A percentile compares a stretch with the other conserved stretches of the same genome.
Conservation (phyloP, 75 land plant genomes). For the Pinus taeda region DNA sequence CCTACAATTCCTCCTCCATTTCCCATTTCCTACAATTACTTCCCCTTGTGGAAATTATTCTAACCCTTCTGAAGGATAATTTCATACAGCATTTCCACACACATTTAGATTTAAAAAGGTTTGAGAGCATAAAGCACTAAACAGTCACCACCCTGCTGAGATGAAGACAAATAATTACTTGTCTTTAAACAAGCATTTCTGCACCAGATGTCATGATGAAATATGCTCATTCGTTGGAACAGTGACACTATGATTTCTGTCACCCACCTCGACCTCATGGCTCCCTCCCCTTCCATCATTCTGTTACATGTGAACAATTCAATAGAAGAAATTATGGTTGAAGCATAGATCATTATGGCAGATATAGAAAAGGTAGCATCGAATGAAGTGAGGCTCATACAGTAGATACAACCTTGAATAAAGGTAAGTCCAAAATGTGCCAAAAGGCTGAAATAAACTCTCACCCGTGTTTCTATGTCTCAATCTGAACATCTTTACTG, state of each 20-base stretch:
- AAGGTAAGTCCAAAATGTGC: not conserved
- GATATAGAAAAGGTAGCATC: not conserved
- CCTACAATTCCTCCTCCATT: not conserved
- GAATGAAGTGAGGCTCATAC: not conserved
- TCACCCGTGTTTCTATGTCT: not conserved
- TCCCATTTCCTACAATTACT: conserved; percentile 5
- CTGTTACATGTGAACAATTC: not conserved
- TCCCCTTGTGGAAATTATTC: not conserved
- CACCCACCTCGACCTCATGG: conserved; percentile 1
- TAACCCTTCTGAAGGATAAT: not conserved
- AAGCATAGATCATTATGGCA: not conserved
- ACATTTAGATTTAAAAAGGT: not conserved
- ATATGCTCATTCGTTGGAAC: conserved; percentile 7
- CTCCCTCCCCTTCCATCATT: conserved; percentile 2
- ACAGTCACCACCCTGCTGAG: not conserved
- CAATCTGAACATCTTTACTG: not conserved
- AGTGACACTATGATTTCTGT: not conserved
- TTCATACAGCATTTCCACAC: conserved; percentile 4
- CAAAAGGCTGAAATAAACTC: not conserved
- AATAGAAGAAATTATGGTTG: not conserved
- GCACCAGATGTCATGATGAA: conserved; percentile 2
- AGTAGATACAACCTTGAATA: not conserved
- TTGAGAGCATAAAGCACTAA: not conserved
- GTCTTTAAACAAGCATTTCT: not conserved
- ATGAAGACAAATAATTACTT: not conserved